These are phyloP conservation scores for Penicillium freii DNA, from an alignment of 2,329 filamentous ascomycete species.

Conservation along the genomic window DNA sequence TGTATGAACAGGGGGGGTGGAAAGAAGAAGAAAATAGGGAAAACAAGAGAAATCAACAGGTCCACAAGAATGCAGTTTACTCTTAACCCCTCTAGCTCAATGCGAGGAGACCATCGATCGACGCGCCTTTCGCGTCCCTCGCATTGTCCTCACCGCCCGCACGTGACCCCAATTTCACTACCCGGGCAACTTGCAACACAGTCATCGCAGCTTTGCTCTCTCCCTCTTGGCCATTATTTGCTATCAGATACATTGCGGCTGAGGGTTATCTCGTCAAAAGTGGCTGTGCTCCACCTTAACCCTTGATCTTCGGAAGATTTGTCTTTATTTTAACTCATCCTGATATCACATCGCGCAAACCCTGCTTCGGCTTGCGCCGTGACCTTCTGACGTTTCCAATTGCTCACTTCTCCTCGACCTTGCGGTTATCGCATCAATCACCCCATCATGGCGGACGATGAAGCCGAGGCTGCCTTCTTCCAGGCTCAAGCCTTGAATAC, in stretches of 20 bases:
- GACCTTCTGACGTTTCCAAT: neutral
- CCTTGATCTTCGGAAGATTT: slow-evolving; percentile 1
- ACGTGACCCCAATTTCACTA: slow-evolving; percentile 27
- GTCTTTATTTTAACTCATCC: neutral
- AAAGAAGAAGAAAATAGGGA: slow-evolving; percentile 15
- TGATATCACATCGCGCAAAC: slow-evolving; percentile 5
- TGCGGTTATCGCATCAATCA: slow-evolving; percentile 5
- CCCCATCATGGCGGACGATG: slow-evolving; percentile 51
- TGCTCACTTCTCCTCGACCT: neutral
- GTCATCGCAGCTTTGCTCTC: slow-evolving; percentile 2
- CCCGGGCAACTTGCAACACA: slow-evolving; percentile 10
- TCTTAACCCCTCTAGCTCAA: slow-evolving; percentile 18
- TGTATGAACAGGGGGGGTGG: slow-evolving; percentile 2
- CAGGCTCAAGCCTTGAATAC: slow-evolving; percentile 48
- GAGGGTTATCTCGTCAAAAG: slow-evolving; percentile 3
- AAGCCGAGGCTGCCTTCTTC: slow-evolving; percentile 54
- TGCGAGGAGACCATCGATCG: slow-evolving; percentile 22
- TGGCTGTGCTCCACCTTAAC: slow-evolving; percentile 7
- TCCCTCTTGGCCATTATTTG: neutral
- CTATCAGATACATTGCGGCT: slow-evolving; percentile 6
- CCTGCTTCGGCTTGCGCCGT: neutral
- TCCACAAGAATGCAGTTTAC: slow-evolving; percentile 25
- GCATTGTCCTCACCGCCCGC: slow-evolving; percentile 33
- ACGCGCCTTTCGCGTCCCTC: slow-evolving; percentile 32
- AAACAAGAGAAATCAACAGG: slow-evolving; percentile 21